These are phyloP conservation scores for Wickerhamiella sergipiensis DNA, from an alignment of 805 yeast species.

Conservation along the genomic window DNA sequence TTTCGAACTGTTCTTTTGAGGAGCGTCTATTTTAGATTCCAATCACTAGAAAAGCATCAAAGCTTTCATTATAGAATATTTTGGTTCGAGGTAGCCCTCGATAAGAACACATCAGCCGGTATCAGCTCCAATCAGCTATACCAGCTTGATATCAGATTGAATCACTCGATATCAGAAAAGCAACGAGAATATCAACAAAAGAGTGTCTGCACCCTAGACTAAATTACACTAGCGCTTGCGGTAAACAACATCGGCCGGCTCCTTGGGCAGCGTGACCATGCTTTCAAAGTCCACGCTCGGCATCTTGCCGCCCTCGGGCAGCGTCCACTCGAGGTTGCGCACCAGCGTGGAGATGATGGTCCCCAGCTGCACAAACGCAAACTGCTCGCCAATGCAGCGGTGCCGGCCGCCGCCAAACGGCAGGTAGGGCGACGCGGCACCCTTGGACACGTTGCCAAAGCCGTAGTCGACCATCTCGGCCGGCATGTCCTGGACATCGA, in stretches of 20 bases:
- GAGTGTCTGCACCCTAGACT: too few species aligned
- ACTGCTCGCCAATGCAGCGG: conserved; percentile 98
- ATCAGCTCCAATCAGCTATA: too few species aligned
- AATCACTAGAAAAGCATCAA: too few species aligned
- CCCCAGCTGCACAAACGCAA: conserved; percentile 88
- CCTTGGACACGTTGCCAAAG: conserved; percentile 92
- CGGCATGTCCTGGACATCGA: conserved; percentile 16
- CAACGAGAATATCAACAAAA: too few species aligned
- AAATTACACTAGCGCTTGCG: not conserved
- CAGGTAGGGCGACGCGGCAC: conserved; percentile 87
- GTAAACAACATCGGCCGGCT: conserved; percentile 33
- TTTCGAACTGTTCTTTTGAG: too few species aligned
- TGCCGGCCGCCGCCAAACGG: conserved; percentile 99
- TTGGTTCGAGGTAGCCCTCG: too few species aligned
- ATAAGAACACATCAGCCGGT: too few species aligned
- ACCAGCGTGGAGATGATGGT: conserved; percentile 64
- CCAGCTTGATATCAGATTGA: too few species aligned
- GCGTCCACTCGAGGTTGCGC: conserved; percentile 64
- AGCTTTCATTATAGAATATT: too few species aligned
- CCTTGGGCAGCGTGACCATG: conserved; percentile 84
- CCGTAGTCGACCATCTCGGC: conserved; percentile 70
- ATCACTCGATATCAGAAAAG: too few species aligned
- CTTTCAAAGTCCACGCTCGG: conserved; percentile 60
- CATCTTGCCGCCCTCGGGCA: conserved; percentile 33
- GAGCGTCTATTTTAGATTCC: too few species aligned